phyloP scores from a whole-genome alignment of 352 stramenopile species.

The Phytophthora sp. region DNA sequence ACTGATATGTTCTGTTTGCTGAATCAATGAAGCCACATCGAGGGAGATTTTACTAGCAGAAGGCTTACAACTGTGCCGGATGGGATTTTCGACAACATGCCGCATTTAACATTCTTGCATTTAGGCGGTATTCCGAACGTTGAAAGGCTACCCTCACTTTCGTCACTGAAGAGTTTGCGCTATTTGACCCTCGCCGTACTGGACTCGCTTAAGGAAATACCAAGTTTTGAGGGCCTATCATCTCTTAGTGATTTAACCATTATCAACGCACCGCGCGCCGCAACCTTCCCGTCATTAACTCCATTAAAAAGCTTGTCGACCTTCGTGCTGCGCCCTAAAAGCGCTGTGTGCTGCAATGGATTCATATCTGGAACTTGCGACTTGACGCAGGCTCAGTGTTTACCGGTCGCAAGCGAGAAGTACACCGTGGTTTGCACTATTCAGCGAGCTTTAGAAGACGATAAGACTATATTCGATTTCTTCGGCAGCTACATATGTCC shows the following conservation, averaged over 20 bases:
- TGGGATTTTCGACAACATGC: constrained; percentile 36
- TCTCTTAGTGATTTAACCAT: constrained; percentile 17
- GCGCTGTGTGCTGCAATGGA: constrained; percentile 38
- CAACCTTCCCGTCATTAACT: constrained; percentile 12
- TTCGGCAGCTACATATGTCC: constrained; percentile 7
- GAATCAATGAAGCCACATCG: constrained; percentile 27
- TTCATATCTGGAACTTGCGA: constrained; percentile 21
- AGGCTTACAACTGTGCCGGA: constrained; percentile 16
- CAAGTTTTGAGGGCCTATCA: constrained; percentile 17
- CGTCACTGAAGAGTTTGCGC: constrained; percentile 26
- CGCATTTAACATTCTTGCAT: constrained; percentile 31
- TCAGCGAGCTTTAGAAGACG: not conserved
- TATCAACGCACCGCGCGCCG: constrained; percentile 14
- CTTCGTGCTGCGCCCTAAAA: constrained; percentile 16
- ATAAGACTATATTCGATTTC: not conserved
- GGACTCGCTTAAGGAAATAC: constrained; percentile 11
- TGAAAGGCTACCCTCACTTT: constrained; percentile 30
- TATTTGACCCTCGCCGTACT: constrained; percentile 28
- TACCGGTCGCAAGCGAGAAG: constrained; percentile 15
- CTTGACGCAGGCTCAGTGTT: constrained; percentile 22
- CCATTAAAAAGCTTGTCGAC: constrained; percentile 16
- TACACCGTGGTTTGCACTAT: constrained; percentile 11
- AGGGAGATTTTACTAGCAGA: constrained; percentile 31
- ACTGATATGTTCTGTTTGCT: too few species aligned
- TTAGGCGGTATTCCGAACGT: constrained; percentile 32